Conservation (phyloP, 768 basidiomycete species). For the Leccinum boreale region DNA sequence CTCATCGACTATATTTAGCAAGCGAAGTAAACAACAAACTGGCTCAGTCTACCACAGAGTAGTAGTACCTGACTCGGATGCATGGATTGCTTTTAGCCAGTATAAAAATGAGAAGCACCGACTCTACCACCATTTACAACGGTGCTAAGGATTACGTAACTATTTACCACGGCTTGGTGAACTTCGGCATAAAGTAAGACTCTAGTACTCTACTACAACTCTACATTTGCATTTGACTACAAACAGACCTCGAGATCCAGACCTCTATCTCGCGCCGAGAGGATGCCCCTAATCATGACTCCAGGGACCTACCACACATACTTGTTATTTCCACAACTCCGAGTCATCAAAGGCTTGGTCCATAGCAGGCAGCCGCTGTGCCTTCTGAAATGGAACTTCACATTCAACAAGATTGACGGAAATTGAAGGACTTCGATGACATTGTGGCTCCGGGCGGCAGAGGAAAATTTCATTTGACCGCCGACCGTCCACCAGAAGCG, state of each 20-base stretch:
- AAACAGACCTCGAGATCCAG: slow-evolving; percentile 39
- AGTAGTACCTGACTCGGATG: slow-evolving; percentile 21
- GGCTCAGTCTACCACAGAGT: slow-evolving; percentile 40
- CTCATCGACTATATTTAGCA: slow-evolving; percentile 38
- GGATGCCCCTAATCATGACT: too few relatives aligned
- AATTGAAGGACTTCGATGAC: slow-evolving; percentile 30
- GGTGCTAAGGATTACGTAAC: too few relatives aligned
- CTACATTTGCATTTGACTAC: slow-evolving; percentile 27
- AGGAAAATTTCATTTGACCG: slow-evolving; percentile 44
- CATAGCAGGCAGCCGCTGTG: slow-evolving; percentile 15
- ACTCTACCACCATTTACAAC: too few relatives aligned
- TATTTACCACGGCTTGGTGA: too few relatives aligned
- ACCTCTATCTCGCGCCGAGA: slow-evolving; percentile 22
- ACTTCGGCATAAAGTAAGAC: too few relatives aligned
- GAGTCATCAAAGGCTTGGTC: slow-evolving; percentile 18
- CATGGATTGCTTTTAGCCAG: neutral
- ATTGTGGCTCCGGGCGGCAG: slow-evolving; percentile 37
- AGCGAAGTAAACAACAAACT: slow-evolving; percentile 33
- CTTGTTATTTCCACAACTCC: slow-evolving; percentile 28
- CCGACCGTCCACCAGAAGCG: slow-evolving; percentile 46
- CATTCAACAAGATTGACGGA: neutral
- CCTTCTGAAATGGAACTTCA: slow-evolving; percentile 23
- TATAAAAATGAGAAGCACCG: too few relatives aligned
- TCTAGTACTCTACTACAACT: too few relatives aligned
- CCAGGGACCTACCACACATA: slow-evolving; percentile 47